These are phyloP conservation scores for Parachlorella kessleri DNA, from an alignment of 139 green algal genomes.

Conservation along the genomic window DNA sequence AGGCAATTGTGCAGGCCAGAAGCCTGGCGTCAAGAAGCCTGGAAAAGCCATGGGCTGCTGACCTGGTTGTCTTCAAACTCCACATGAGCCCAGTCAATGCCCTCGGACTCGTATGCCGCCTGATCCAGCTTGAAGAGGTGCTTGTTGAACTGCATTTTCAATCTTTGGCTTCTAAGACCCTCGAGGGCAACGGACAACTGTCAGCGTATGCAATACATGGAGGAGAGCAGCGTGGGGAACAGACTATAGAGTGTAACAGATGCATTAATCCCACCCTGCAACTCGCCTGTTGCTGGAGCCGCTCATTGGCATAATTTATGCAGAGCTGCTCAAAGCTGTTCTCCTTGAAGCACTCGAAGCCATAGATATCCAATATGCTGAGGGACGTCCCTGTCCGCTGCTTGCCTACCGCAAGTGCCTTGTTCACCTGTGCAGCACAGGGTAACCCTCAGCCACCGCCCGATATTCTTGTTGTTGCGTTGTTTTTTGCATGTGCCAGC, in stretches of 20 bases:
- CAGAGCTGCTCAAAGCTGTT: slow-evolving; percentile 96
- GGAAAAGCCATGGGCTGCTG: too few species aligned
- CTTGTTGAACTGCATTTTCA: slow-evolving; percentile 76
- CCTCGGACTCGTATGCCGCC: slow-evolving; percentile 88
- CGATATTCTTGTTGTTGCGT: too few species aligned
- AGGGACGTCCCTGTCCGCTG: slow-evolving; percentile 32
- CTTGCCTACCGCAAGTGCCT: slow-evolving; percentile 47
- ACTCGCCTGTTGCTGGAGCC: slow-evolving; percentile 87
- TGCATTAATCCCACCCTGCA: background rate
- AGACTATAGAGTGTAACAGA: too few species aligned
- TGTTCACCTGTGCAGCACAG: slow-evolving; percentile 75
- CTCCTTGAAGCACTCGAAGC: slow-evolving; percentile 83
- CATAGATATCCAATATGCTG: slow-evolving; percentile 90
- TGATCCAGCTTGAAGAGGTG: slow-evolving; percentile 91
- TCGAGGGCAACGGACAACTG: too few species aligned
- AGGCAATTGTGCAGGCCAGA: too few species aligned
- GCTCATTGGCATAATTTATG: slow-evolving; percentile 98
- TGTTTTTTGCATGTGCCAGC: too few species aligned
- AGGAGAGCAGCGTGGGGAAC: too few species aligned
- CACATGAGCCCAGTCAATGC: slow-evolving; percentile 93
- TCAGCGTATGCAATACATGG: too few species aligned
- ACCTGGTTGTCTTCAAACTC: slow-evolving; percentile 92
- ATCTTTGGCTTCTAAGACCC: too few species aligned
- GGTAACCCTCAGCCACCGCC: too few species aligned
- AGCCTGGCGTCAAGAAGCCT: too few species aligned